Base-by-base conservation (phyloP, 2,329 filamentous ascomycete species). In the Neonectria faginata region DNA sequence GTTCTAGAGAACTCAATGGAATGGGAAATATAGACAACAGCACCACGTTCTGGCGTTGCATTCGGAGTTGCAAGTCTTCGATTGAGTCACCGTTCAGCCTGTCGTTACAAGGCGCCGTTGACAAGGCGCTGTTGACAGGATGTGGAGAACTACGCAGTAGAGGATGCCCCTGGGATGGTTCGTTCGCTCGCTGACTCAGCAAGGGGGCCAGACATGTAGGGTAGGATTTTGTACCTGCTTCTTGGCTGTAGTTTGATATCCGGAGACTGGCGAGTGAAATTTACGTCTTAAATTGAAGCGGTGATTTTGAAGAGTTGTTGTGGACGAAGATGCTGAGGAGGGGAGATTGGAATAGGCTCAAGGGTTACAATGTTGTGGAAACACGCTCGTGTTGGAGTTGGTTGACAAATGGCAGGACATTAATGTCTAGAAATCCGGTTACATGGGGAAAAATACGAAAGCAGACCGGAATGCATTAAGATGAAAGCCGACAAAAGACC, bases 41-140 rank as follows among this genome's bases (percentile, higher is more conserved):
- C 22, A 16, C 31, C 12, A 8, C 20, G n/a, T 11, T 14, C 77
- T 52, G 7, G 79, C 5, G 31, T 12, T 5, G 31, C 7, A 6
- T 20, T 22, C 29, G 20, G 20, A 27, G 33, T 20, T 54, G 33
- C 11, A 18, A 25, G 31, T 39, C 18, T 10, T 53, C 50, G n/a
- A 29, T n/a, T 48, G 45, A 48, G 45, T 48, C 45, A n/a, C 9
- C 5, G 7, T 47, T 25, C 25, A 11, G 22, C 27, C 20, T 12
- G n/a, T 18, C 18, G 39, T 10, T 11, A 4, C 7, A 42, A 29
- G 29, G 6, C 27, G 9, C 27, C 27, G 27, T 29, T 29, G 27
- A 29, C 14, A 39, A 42, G 39, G 39, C 39, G 39, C 39, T 9
- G n/a, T 42, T n/a, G n/a, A 42, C 39, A 20, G 18, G 18, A 20